Conservation (phyloP, 2,329 filamentous ascomycete species). For the Penicillium nordicum region DNA sequence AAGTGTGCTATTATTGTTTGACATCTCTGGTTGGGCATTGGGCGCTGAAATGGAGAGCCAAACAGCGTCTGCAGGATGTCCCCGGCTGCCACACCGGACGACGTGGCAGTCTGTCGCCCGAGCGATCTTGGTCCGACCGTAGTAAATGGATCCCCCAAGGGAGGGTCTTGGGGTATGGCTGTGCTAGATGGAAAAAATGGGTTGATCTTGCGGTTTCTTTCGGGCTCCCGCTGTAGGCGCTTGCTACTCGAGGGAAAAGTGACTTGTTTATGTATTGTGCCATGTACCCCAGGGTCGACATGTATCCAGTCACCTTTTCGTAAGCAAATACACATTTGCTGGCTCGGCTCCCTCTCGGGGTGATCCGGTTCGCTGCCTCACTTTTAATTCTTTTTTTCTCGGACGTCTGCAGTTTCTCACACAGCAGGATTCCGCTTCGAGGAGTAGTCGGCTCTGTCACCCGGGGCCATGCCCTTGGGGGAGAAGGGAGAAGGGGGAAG, state of each 20-base stretch:
- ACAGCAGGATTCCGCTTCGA: slow-evolving; percentile 5
- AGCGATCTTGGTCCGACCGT: slow-evolving; percentile 7
- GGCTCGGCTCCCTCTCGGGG: slow-evolving; percentile 23
- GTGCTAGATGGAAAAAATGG: not conserved
- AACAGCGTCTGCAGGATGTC: slow-evolving; percentile 18
- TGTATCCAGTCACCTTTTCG: slow-evolving; percentile 6
- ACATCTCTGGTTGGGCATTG: slow-evolving; percentile 10
- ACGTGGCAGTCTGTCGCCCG: slow-evolving; percentile 23
- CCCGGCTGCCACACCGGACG: slow-evolving; percentile 17
- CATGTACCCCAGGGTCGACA: slow-evolving; percentile 3
- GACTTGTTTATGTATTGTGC: slow-evolving; percentile 3
- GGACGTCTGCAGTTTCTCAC: slow-evolving; percentile 5
- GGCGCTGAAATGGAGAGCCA: slow-evolving; percentile 7
- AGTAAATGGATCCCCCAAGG: not conserved
- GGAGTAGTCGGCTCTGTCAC: not conserved
- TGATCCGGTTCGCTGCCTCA: slow-evolving; percentile 42
- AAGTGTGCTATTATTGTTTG: not conserved
- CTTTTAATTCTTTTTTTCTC: slow-evolving; percentile 24
- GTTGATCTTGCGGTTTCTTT: not conserved
- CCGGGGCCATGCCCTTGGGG: not conserved
- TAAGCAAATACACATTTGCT: slow-evolving; percentile 11
- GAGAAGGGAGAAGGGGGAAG: too few relatives aligned
- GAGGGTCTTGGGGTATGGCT: slow-evolving; percentile 1
- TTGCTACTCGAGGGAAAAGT: not conserved
- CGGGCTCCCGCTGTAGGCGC: slow-evolving; percentile 22